phyloP scores from a whole-genome alignment of 1,139 yeast genomes.

The Blastobotrys apis region DNA sequence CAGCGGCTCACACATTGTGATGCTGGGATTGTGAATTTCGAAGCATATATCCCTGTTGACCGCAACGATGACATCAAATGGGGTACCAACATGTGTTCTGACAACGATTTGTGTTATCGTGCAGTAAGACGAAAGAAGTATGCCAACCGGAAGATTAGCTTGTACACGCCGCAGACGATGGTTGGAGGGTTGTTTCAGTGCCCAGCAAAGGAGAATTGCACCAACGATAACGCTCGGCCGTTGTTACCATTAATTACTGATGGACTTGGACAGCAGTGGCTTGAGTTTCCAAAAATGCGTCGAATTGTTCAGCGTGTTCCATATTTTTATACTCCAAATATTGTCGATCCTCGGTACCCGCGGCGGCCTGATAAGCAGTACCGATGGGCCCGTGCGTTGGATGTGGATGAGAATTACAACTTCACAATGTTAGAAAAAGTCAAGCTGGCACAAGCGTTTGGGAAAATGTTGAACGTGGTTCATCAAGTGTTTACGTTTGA shows the following conservation, averaged over 20 bases:
- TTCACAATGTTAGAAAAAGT: conserved; percentile 41
- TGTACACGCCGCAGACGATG: conserved; percentile 56
- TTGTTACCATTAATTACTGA: conserved; percentile 60
- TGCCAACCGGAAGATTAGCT: conserved; percentile 45
- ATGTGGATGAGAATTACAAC: conserved; percentile 50
- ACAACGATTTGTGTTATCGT: conserved; percentile 47
- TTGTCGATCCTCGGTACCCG: conserved; percentile 45
- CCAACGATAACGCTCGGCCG: conserved; percentile 41
- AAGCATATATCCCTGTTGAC: conserved; percentile 38
- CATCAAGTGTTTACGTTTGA: conserved; percentile 16
- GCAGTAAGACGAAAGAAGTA: conserved; percentile 61
- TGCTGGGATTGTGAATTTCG: conserved; percentile 50
- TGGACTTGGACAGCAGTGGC: conserved; percentile 38
- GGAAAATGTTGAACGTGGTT: conserved; percentile 20
- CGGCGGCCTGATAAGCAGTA: conserved; percentile 28
- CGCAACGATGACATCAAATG: conserved; percentile 47
- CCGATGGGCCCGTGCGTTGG: conserved; percentile 48
- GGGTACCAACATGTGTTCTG: conserved; percentile 50
- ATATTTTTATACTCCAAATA: conserved; percentile 50
- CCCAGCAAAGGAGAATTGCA: conserved; percentile 34
- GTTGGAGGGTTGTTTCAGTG: conserved; percentile 67
- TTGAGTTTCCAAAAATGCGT: conserved; percentile 20
- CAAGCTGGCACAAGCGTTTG: conserved; percentile 36
- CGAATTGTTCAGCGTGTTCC: conserved; percentile 51
- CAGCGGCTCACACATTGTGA: conserved; percentile 53